Percentiles rank a stretch among this genome's conserved stretches.
These are phyloP conservation scores for Penicillium pulvis DNA, from an alignment of 495 filamentous ascomycete species.

Conservation along the genomic window DNA sequence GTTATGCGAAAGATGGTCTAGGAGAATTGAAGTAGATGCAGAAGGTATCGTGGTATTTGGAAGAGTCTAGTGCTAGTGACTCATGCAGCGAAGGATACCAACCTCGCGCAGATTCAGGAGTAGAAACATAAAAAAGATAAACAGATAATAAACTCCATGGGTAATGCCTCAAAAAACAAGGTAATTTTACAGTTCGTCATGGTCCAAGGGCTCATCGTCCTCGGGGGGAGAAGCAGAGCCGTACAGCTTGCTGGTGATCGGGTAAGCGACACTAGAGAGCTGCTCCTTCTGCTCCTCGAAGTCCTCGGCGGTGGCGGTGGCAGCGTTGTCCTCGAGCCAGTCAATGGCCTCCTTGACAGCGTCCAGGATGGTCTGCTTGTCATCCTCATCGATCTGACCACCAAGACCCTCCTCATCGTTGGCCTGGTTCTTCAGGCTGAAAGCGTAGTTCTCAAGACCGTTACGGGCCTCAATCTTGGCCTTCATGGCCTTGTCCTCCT, in stretches of 20 bases:
- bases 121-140: constrained; percentile 28
- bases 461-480: constrained; percentile 94
- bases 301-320: constrained; percentile 84
- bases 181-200: constrained; percentile 87
- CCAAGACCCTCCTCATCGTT: constrained; percentile 96
- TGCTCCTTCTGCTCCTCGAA: constrained; percentile 99
- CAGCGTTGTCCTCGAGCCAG: constrained; percentile 93
- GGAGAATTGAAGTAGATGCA: constrained; percentile 5
- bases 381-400: constrained; percentile 97
- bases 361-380: constrained; percentile 96
- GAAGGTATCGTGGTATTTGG: constrained; percentile 41
- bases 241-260: constrained; percentile 98
- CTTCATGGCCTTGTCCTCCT: constrained; percentile 97
- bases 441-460: constrained; percentile 93
- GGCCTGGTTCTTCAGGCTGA: constrained; percentile 98
- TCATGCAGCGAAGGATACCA: constrained; percentile 19
- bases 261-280: constrained; percentile 92
- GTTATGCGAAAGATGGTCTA: background rate
- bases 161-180: constrained; percentile 38
- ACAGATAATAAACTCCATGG: constrained; percentile 44
- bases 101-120: constrained; percentile 19
- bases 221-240: constrained; percentile 59
- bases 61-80: constrained; percentile 20
- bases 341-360: constrained; percentile 97
- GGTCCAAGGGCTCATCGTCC: constrained; percentile 68